Base-by-base conservation (phyloP, 1,139 yeast species). In the Pichia terricola region DNA sequence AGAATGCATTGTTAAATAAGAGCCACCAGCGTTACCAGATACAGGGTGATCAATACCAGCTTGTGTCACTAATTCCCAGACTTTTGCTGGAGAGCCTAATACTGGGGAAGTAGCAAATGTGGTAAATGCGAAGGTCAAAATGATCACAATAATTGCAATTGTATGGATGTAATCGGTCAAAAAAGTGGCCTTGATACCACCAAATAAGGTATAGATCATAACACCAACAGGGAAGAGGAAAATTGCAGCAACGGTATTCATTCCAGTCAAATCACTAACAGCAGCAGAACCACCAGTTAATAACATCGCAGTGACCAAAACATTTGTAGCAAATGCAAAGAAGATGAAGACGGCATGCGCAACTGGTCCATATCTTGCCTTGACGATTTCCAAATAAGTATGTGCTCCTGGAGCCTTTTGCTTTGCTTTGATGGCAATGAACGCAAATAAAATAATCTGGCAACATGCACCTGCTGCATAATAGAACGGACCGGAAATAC, bases 401-500 rank as follows among this genome's bases (percentile, higher is more conserved):
- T 73, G 79, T 7, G 78, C 77, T 41, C 67, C 67, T 3, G 79
- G 79, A 22, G 78, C 77, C 48, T 72, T 65, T 58, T 72, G 72
- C 58, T 73, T 74, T 35, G 75, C 75, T 54, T 72, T 72, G 45
- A 74, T 72, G 33, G 78, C 79, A 50, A 72, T 61, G 49, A 73
- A 69, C 7, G 77, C 69, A 56, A 74, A 74, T 37, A 73, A 63
- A 28, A 73, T 68, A 50, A 74, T 73, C 53, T 74, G 79, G 47
- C 72, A 70, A 37, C 74, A 66, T 3, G 77, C 78, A 47, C 79
- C 79, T 11, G 76, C 73, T 25, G 77, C 77, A 53, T 72, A 72
- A 56, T 66, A 72, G 53, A 66, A 70, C 4, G 74, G 70, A 38
- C 77, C 78, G 25, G 67, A 56, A 25, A 67, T 59, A 42, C 70